Conservation (phyloP, 225 moss, liverwort and hornwort genomes). For the Marchantia paleacea region DNA sequence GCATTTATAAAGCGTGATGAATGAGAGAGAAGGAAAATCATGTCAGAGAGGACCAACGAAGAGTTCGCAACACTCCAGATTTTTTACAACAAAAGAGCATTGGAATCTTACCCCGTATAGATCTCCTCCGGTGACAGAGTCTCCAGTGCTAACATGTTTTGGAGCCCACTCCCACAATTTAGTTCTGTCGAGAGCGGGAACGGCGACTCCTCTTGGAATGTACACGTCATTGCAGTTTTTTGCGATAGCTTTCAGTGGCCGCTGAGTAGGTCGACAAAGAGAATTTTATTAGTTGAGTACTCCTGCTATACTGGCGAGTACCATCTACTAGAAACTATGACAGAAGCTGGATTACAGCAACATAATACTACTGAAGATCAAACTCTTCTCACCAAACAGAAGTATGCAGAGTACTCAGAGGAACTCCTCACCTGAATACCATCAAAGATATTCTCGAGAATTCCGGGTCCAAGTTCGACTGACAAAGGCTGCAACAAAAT, state of each 20-base stretch:
- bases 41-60: background rate
- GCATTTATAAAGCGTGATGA: too few relatives aligned
- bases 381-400: background rate
- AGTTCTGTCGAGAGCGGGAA: slow-evolving; percentile 75
- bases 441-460: slow-evolving; percentile 92
- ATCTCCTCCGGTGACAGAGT: slow-evolving; percentile 90
- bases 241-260: slow-evolving; percentile 92
- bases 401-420: too few relatives aligned
- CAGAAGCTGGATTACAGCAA: background rate
- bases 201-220: slow-evolving; percentile 90
- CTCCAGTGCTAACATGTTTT: slow-evolving; percentile 67
- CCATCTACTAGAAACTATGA: background rate
- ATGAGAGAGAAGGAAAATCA: background rate
- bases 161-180: slow-evolving; percentile 82
- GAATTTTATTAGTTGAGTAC: background rate
- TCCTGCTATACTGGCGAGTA: background rate
- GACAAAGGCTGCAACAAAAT: slow-evolving; percentile 55
- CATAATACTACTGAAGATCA: background rate
- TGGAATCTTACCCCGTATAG: slow-evolving; percentile 48
- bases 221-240: slow-evolving; percentile 83
- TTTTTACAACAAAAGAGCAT: background rate
- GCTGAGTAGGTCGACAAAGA: slow-evolving; percentile 37
- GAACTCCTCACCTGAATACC: slow-evolving; percentile 49
- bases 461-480: slow-evolving; percentile 96
- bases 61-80: background rate